Evolutionary conservation across 148 eudicot genomes (phyloP), one percentile per base, ranked within the genome.

Genomic region (Cornus suecica): DNA sequence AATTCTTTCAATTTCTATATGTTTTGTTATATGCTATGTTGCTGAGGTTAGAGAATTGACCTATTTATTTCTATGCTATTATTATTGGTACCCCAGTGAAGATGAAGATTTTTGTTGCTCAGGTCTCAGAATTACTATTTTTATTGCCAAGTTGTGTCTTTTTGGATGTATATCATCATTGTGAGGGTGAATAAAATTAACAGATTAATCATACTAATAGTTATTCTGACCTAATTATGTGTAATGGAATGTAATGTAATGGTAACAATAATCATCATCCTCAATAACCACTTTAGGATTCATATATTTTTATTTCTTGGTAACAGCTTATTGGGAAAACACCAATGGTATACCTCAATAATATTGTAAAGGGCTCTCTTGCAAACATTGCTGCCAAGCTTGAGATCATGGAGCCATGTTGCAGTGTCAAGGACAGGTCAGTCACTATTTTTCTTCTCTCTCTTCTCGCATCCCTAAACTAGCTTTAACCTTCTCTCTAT

Each of bases 361-460:
- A 76, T 26, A 86, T 92, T 70, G 91, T 75, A 24, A 79, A 89
- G 71, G 97, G 93, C 25, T 92, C 92, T 81, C 88, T 86, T 78
- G 97, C 97, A 66, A 91, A 83, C 79, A 90, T 95, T 68, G 97
- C 97, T 76, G 99, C 99, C 72, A 95, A 95, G 85, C 97, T 95
- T 67, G 99, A 95, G 88, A 92, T 88, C 82, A 92, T 92, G 99
- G 99, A 95, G 84, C 97, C 99, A 61, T 95, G 99, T 74, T 91
- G 91, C 84, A 95, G 97, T 80, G 97, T 92, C 75, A 95, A 95
- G 84, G 99, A 95, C 82, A 92, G 99, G 99, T 92, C 68, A 83
- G 81, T 32, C 18, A 56, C 11, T 30, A 7, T 56, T 3, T 54
- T 72, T 56, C 65, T 60, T 8, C 26, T 48, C 15, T 37, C 9